Base-by-base conservation (phyloP, 345 rosid species). In the Raphanus sativus region DNA sequence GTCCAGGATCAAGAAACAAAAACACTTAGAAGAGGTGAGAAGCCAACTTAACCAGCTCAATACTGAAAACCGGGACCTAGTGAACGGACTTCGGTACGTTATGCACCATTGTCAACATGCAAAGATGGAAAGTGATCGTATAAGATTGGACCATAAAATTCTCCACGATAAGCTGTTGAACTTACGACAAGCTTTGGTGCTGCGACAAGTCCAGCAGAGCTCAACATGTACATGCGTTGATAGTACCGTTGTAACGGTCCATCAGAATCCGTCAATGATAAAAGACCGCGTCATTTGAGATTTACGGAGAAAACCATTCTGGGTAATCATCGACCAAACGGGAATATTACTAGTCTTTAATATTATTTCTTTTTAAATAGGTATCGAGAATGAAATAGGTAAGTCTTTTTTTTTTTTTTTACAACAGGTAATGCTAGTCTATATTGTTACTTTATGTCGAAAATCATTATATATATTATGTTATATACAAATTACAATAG, bases 1-100 rank as follows among this genome's bases (percentile, higher is more conserved):
- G 71, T 91, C 97, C 4, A 83, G 98, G 70, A 84, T 84, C 89
- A 85, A 93, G 70, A 94, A 89, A 73, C 92, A 88, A 85, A 89
- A 82, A 84, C 89, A 94, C 79, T 36, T 86, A 65, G 98, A 94
- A 72, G 89, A 86, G 77, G 69, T 94, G 71, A 83, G 89, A 83
- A 89, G 76, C 83, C 86, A 88, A 71, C 81, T 80, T 86, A 90
- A 76, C 87, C 86, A 86, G 81, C 89, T 94, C 25, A 80, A 76
- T 74, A 36, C 65, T 30, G 86, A 87, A 82, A 93, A 89, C 87
- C 86, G 87, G 74, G 89, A 86, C 34, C 69, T 93, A 12, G 38
- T 62, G 30, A 85, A 81, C 88, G 89, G 91, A 71, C 65, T 91
- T 71, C 87, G 81, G 60, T 66, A 79, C 72, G 76, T 83, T 67